Conservation (phyloP, 2,329 filamentous ascomycete species). For the Hypoxylon rubiginosum region DNA sequence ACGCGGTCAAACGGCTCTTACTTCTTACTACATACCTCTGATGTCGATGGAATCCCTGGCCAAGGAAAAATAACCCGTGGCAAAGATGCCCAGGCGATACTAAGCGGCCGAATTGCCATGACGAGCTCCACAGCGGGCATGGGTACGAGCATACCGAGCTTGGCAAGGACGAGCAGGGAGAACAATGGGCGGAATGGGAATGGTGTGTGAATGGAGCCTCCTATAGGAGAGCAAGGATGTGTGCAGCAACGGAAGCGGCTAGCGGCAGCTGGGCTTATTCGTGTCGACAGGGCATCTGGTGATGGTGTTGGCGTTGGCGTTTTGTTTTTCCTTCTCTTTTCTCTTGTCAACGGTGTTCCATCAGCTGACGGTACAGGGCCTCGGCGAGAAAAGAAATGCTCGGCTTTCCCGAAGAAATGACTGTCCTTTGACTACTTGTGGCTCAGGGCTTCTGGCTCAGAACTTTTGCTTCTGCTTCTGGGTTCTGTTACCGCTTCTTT, state of each 20-base stretch:
- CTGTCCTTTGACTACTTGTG: conserved; percentile 14
- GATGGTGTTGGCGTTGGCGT: neutral
- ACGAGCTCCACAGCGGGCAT: conserved; percentile 21
- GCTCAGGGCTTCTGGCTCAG: conserved; percentile 14
- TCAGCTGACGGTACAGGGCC: conserved; percentile 29
- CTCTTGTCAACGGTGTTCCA: conserved; percentile 21
- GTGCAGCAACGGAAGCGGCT: conserved; percentile 38
- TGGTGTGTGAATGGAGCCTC: conserved; percentile 6
- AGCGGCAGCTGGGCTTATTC: conserved; percentile 26
- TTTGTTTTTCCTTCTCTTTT: conserved; percentile 2
- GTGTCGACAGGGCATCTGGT: conserved; percentile 3
- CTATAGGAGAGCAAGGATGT: conserved; percentile 31
- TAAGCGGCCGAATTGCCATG: conserved; percentile 38
- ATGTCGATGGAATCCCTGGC: conserved; percentile 20
- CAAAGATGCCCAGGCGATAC: conserved; percentile 23
- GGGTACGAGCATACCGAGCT: conserved; percentile 4
- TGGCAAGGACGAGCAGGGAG: conserved; percentile 20
- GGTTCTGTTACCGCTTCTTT: conserved; percentile 3
- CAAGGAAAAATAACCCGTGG: conserved; percentile 21
- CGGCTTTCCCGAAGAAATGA: conserved; percentile 30
- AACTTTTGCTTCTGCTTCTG: conserved; percentile 11
- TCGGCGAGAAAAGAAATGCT: conserved; percentile 8
- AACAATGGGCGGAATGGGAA: conserved; percentile 22
- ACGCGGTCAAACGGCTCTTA: conserved; percentile 24
- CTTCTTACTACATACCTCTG: neutral